Evolutionary conservation across 1,139 yeast species (phyloP).

Genomic region (Suhomyces bolitotheri): DNA sequence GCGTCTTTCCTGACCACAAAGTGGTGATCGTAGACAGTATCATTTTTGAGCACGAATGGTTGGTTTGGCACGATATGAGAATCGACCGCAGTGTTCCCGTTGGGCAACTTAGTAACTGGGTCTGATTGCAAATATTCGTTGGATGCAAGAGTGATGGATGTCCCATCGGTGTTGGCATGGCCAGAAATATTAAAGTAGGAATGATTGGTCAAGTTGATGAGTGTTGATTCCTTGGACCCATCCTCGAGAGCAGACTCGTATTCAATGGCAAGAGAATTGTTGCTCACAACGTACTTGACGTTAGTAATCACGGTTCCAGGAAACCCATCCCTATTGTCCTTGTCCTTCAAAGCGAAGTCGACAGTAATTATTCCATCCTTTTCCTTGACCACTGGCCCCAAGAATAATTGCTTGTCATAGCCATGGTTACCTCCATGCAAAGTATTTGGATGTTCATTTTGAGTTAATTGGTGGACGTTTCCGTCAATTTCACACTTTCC

Average conservation of each 20-base stretch:
- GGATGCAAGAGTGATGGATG: slow-evolving; percentile 30
- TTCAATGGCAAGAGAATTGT: slow-evolving; percentile 41
- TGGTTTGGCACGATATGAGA: slow-evolving; percentile 23
- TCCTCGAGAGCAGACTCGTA: slow-evolving; percentile 34
- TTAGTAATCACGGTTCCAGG: slow-evolving; percentile 51
- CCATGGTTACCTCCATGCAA: slow-evolving; percentile 57
- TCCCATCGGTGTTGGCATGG: slow-evolving; percentile 33
- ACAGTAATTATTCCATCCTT: slow-evolving; percentile 34
- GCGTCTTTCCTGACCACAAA: slow-evolving; percentile 44
- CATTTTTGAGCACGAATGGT: slow-evolving; percentile 23
- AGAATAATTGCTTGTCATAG: slow-evolving; percentile 49
- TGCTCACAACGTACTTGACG: slow-evolving; percentile 43
- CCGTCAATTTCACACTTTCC: slow-evolving; percentile 48
- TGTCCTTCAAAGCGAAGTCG: slow-evolving; percentile 43
- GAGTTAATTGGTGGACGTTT: slow-evolving; percentile 37
- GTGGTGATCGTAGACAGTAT: slow-evolving; percentile 51
- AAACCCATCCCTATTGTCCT: slow-evolving; percentile 53
- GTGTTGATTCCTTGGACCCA: slow-evolving; percentile 40
- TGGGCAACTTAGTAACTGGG: slow-evolving; percentile 40
- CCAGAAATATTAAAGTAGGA: slow-evolving; percentile 51
- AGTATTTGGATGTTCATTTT: slow-evolving; percentile 45
- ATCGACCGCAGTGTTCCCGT: slow-evolving; percentile 42
- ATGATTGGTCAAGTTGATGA: slow-evolving; percentile 64
- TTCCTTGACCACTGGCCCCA: slow-evolving; percentile 50
- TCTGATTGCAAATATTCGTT: slow-evolving; percentile 41